Evolutionary conservation across 768 basidiomycete genomes (phyloP).

Genomic region (Pleurotus cornucopiae): DNA sequence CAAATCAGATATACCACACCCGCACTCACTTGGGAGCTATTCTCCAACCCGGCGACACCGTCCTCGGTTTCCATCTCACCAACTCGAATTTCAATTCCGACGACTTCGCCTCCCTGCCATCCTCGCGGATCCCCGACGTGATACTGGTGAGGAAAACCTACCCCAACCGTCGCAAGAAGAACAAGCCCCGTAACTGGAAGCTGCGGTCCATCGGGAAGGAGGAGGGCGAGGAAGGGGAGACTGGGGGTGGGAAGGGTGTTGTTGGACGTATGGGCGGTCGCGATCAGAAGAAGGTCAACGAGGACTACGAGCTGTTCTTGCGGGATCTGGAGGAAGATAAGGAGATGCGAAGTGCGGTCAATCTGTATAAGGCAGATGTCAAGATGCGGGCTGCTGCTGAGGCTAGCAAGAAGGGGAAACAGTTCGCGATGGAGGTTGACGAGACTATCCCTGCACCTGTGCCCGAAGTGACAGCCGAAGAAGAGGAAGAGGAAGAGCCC

Average conservation of each 20-base stretch:
- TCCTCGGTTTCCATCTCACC: constrained; percentile 84
- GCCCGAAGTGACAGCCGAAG: constrained; percentile 27
- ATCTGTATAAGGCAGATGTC: constrained; percentile 75
- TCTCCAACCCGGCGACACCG: constrained; percentile 93
- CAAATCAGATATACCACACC: constrained; percentile 88
- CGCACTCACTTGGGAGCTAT: constrained; percentile 91
- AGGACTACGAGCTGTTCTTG: constrained; percentile 96
- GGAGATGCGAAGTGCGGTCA: constrained; percentile 82
- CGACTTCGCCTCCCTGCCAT: constrained; percentile 65
- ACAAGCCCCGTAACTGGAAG: constrained; percentile 78
- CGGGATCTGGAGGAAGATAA: constrained; percentile 93
- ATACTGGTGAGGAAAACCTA: constrained; percentile 95
- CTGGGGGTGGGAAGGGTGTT: constrained; percentile 67
- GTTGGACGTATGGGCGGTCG: constrained; percentile 87
- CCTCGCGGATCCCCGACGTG: constrained; percentile 79
- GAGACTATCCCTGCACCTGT: constrained; percentile 20
- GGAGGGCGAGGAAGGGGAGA: constrained; percentile 66
- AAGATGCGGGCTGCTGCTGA: constrained; percentile 44
- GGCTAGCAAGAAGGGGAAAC: constrained; percentile 27
- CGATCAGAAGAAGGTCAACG: constrained; percentile 89
- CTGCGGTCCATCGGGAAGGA: constrained; percentile 92
- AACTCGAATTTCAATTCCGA: constrained; percentile 92
- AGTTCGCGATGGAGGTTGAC: constrained; percentile 72
- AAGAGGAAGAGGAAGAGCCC: constrained; percentile 59
- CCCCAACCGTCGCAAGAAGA: constrained; percentile 91